phyloP scores from a whole-genome alignment of 495 filamentous ascomycete species.

The Podospora pseudocomata region DNA sequence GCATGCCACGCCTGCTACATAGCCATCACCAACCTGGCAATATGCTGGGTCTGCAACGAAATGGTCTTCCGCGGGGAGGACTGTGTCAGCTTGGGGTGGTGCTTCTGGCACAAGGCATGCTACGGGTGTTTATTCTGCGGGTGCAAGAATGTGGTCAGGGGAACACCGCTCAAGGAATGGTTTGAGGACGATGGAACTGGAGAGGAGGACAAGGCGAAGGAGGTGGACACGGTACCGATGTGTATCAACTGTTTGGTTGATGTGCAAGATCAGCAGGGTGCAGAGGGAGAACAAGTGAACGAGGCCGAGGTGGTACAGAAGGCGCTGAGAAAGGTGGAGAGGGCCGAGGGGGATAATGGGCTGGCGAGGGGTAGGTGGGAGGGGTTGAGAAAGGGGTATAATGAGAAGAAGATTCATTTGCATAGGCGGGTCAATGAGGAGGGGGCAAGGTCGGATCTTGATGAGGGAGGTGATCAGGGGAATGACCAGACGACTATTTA shows the following conservation, averaged over 20 bases:
- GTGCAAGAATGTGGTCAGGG: conserved; percentile 19
- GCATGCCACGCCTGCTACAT: conserved; percentile 40
- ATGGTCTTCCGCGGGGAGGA: conserved; percentile 42
- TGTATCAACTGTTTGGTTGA: conserved; percentile 32
- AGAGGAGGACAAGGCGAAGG: conserved; percentile 15
- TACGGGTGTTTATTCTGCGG: conserved; percentile 48
- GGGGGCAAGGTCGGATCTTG: background rate
- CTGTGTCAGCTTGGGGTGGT: conserved; percentile 46
- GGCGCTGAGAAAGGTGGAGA: conserved; percentile 29
- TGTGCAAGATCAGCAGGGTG: background rate
- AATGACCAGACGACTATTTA: conserved; percentile 29
- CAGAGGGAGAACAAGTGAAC: conserved; percentile 24
- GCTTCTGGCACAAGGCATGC: conserved; percentile 48
- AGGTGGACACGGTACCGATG: conserved; percentile 35
- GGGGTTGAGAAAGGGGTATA: conserved; percentile 12
- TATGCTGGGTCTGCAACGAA: conserved; percentile 51
- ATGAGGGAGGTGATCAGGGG: conserved; percentile 13
- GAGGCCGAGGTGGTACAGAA: conserved; percentile 18
- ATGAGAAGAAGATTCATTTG: conserved; percentile 18
- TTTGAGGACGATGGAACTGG: conserved; percentile 12
- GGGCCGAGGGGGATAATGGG: conserved; percentile 27
- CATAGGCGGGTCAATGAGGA: background rate
- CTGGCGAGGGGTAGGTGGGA: conserved; percentile 26
- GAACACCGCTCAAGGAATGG: conserved; percentile 18
- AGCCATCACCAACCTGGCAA: conserved; percentile 39